Evolutionary conservation across 2,329 filamentous ascomycete species (phyloP).

Genomic region (Didymella exigua): DNA sequence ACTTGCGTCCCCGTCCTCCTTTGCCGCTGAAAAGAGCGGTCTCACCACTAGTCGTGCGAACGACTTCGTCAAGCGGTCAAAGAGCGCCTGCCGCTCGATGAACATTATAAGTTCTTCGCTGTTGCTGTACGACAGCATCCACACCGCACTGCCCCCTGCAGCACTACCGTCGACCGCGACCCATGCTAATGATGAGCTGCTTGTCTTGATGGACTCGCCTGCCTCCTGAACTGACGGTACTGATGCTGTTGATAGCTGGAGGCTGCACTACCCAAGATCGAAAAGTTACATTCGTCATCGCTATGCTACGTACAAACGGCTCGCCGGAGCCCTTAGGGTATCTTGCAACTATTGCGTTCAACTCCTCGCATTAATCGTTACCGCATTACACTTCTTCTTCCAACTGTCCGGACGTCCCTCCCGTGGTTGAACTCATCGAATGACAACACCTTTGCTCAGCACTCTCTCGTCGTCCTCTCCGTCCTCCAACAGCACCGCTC

Average conservation of each 20-base stretch:
- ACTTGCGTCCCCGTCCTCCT: not conserved
- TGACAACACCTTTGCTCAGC: constrained; percentile 24
- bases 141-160: too few species aligned
- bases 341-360: not conserved
- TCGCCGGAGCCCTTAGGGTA: constrained; percentile 4
- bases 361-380: constrained; percentile 2
- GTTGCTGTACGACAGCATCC: too few species aligned
- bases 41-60: not conserved
- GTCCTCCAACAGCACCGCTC: constrained; percentile 22
- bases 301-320: not conserved
- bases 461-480: constrained; percentile 32
- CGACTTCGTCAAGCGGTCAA: not conserved
- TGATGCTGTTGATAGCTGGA: too few species aligned
- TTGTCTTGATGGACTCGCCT: too few species aligned
- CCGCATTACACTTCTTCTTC: not conserved
- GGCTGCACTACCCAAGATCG: too few species aligned
- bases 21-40: not conserved
- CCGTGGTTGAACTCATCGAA: not conserved
- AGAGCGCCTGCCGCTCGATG: too few species aligned
- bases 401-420: too few species aligned
- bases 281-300: too few species aligned
- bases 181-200: too few species aligned
- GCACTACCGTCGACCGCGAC: too few species aligned
- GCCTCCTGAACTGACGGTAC: too few species aligned
- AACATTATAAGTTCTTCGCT: too few species aligned